These are phyloP conservation scores for Kurtzmaniella natalensis DNA, from an alignment of 1,139 yeast species.

Conservation along the genomic window DNA sequence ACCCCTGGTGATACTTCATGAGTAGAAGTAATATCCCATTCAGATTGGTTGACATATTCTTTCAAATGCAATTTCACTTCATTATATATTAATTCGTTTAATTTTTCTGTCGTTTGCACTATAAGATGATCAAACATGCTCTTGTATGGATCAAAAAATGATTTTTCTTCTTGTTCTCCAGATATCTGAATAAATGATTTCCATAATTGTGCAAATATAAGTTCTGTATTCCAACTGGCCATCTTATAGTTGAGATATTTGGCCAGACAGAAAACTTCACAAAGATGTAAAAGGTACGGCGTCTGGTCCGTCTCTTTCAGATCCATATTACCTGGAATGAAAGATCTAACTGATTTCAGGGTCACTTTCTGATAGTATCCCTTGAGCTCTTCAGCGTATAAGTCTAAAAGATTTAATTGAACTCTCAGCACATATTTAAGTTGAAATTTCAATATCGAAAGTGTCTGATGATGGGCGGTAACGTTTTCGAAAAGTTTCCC, in stretches of 20 bases:
- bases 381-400: slow-evolving; percentile 50
- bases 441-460: slow-evolving; percentile 59
- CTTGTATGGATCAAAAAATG: slow-evolving; percentile 55
- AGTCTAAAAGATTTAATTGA: slow-evolving; percentile 60
- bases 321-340: slow-evolving; percentile 32
- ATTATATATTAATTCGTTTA: slow-evolving; percentile 43
- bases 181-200: slow-evolving; percentile 32
- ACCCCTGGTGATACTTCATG: slow-evolving; percentile 32
- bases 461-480: slow-evolving; percentile 56
- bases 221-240: slow-evolving; percentile 61
- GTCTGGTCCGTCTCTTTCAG: slow-evolving; percentile 33
- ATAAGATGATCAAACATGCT: slow-evolving; percentile 43
- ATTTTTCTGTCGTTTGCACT: slow-evolving; percentile 31
- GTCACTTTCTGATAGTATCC: slow-evolving; percentile 41
- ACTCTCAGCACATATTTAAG: slow-evolving; percentile 65
- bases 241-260: slow-evolving; percentile 49
- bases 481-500: slow-evolving; percentile 62
- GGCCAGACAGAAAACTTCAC: slow-evolving; percentile 60
- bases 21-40: slow-evolving; percentile 23
- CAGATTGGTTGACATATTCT: slow-evolving; percentile 43
- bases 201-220: slow-evolving; percentile 64
- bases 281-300: slow-evolving; percentile 41
- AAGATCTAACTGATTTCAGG: slow-evolving; percentile 30
- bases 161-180: slow-evolving; percentile 20
- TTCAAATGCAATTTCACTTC: slow-evolving; percentile 50